phyloP scores from a whole-genome alignment of 768 basidiomycete genomes.

The Kwoniella bestiolae region DNA sequence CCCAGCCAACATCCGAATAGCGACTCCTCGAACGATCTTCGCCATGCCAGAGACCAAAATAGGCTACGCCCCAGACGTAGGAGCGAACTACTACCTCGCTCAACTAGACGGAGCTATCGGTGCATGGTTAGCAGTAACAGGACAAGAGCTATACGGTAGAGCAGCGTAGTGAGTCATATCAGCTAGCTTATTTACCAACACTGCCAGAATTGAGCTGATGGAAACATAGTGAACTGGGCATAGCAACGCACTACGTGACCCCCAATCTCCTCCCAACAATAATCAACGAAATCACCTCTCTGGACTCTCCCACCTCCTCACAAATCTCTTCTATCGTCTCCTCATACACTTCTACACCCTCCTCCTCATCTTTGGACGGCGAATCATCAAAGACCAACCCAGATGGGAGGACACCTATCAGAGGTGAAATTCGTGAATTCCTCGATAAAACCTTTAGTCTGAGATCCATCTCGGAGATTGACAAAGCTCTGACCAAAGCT shows the following conservation, averaged over 20 bases:
- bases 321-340: constrained; percentile 66
- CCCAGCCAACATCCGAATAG: constrained; percentile 85
- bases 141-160: constrained; percentile 71
- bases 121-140: constrained; percentile 89
- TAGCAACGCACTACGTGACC: constrained; percentile 92
- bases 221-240: constrained; percentile 73
- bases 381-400: constrained; percentile 34
- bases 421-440: constrained; percentile 70
- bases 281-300: constrained; percentile 67
- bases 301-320: constrained; percentile 52
- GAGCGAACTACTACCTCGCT: constrained; percentile 85
- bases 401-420: constrained; percentile 53
- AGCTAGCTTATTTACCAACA: too few relatives aligned
- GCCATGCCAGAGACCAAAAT: constrained; percentile 88
- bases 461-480: constrained; percentile 71
- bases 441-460: constrained; percentile 79
- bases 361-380: constrained; percentile 59
- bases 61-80: constrained; percentile 77
- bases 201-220: neutral
- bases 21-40: constrained; percentile 87
- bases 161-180: constrained; percentile 73
- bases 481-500: constrained; percentile 62
- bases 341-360: constrained; percentile 62
- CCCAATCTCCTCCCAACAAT: constrained; percentile 74
- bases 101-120: constrained; percentile 89